Evolutionary conservation across 495 filamentous ascomycete species (phyloP), one percentile per base, ranked within the genome.

Genomic region (Rostrohypoxylon terebratum): DNA sequence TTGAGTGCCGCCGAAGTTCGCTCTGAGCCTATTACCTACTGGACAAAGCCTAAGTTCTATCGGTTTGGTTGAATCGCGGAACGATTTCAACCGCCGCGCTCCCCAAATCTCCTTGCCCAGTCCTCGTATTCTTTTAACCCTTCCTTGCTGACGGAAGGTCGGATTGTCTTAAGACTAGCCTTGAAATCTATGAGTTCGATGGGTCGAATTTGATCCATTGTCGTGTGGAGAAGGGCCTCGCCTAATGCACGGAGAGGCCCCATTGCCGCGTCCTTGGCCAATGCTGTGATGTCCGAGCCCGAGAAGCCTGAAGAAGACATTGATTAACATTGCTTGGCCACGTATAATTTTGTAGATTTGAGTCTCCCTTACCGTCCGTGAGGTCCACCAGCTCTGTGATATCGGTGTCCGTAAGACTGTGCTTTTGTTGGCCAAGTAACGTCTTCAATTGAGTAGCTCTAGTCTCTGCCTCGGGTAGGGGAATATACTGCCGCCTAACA

Each of bases 181-280:
- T 93, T 82, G 71, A 99, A 99, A 78, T 99, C 96, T 34, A 84
- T 77, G 34, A 94, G 88, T 66, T 84, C 87, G 40, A 99, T 98
- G 1, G 94, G 89, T 13, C 95, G 87, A 75, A 99, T 97, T 65
- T 98, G 90, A 65, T 98, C 96, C 88, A 93, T 96, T 3, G 90
- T 90, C 82, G 94, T 98, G 69, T 92, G 88, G 23, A 99, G 84
- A 42, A 99, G 83, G 16, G 92, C 92, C 77, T 98, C 96, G 20
- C 96, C 96, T 2, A 99, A 84, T 62, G 92, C 94, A 18, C 96
- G 90, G 13, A 99, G 86, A 8, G 96, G 96, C 0, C 96, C 96
- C 96, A 99, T 99, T 23, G 96, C 96, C 9, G 96, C 96, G 77
- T 99, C 96, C 80, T 99, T 99, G 8, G 96, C 96, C 23, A 99